Percentiles rank a stretch among this genome's conserved stretches.
phyloP scores from a whole-genome alignment of 805 yeast genomes.

The Metschnikowia vanudenii region DNA sequence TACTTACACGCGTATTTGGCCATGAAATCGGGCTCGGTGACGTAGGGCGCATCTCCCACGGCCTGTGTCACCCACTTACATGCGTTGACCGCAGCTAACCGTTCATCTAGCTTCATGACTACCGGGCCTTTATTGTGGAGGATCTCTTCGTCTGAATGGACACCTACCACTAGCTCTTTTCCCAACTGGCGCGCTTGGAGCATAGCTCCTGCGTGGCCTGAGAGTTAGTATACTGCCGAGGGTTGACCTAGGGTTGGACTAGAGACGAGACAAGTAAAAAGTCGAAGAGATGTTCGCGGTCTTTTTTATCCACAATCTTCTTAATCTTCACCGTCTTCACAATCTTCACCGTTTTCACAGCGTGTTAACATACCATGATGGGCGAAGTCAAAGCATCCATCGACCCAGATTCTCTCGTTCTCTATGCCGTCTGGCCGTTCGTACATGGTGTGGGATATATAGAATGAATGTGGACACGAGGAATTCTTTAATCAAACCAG shows the following conservation, averaged over 20 bases:
- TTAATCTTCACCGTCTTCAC: no score
- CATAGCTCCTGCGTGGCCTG: constrained; percentile 90
- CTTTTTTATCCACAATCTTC: no score
- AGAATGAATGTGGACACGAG: no score
- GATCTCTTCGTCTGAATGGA: constrained; percentile 90
- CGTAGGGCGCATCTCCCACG: constrained; percentile 85
- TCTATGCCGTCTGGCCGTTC: constrained; percentile 44
- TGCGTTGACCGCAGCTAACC: constrained; percentile 81
- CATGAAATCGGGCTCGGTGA: constrained; percentile 81
- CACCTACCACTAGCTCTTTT: constrained; percentile 74
- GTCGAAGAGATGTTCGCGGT: no score
- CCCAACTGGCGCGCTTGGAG: constrained; percentile 88
- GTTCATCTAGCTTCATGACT: constrained; percentile 81
- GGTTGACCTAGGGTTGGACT: no score
- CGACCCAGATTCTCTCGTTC: constrained; percentile 77
- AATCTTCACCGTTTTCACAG: no score
- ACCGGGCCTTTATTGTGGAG: constrained; percentile 84
- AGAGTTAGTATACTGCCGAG: constrained; percentile 25
- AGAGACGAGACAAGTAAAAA: no score
- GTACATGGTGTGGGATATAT: no score
- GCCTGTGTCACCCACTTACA: constrained; percentile 84
- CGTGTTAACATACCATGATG: constrained; percentile 69
- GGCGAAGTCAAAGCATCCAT: constrained; percentile 97
- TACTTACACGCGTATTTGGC: constrained; percentile 71
- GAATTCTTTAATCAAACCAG: no score